A percentile compares a stretch with the other conserved stretches of the same genome.
These are phyloP conservation scores for Diospyros kaki DNA, from an alignment of 148 eudicot genomes.

Conservation along the genomic window DNA sequence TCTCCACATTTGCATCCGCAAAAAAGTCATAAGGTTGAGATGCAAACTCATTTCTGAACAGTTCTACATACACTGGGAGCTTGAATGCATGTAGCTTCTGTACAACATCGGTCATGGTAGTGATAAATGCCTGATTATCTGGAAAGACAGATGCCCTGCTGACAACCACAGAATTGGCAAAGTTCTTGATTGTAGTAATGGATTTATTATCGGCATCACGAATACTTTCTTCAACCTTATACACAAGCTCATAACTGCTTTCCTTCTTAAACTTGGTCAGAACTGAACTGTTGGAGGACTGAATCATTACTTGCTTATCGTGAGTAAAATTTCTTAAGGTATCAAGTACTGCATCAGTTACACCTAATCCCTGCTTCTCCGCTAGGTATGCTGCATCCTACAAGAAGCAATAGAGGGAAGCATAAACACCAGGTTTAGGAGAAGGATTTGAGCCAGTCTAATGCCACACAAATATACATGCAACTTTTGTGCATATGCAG, in stretches of 20 bases:
- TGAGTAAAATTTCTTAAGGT: slow-evolving; percentile 49
- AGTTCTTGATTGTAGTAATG: slow-evolving; percentile 48
- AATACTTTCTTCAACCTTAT: slow-evolving; percentile 51
- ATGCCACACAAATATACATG: neutral
- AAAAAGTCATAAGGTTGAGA: slow-evolving; percentile 81
- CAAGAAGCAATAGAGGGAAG: neutral
- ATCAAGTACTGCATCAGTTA: slow-evolving; percentile 53
- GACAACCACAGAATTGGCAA: slow-evolving; percentile 69
- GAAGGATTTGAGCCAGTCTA: neutral
- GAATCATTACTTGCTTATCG: slow-evolving; percentile 55
- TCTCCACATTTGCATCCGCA: slow-evolving; percentile 64
- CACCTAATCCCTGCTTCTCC: slow-evolving; percentile 43
- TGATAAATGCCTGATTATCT: slow-evolving; percentile 26
- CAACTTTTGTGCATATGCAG: too few species aligned
- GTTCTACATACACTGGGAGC: slow-evolving; percentile 56
- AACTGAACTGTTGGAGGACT: slow-evolving; percentile 67
- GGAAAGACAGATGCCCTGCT: slow-evolving; percentile 59
- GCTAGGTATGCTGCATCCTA: slow-evolving; percentile 93
- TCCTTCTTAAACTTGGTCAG: slow-evolving; percentile 51
- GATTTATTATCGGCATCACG: slow-evolving; percentile 47
- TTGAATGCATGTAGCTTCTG: slow-evolving; percentile 50
- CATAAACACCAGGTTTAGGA: neutral
- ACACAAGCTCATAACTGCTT: slow-evolving; percentile 61
- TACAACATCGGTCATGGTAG: slow-evolving; percentile 42
- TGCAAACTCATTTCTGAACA: slow-evolving; percentile 64